A percentile compares a stretch with the other conserved stretches of the same genome.
Evolutionary conservation across 306 rosid genomes (phyloP).

Genomic region (Boehmeria nivea): DNA sequence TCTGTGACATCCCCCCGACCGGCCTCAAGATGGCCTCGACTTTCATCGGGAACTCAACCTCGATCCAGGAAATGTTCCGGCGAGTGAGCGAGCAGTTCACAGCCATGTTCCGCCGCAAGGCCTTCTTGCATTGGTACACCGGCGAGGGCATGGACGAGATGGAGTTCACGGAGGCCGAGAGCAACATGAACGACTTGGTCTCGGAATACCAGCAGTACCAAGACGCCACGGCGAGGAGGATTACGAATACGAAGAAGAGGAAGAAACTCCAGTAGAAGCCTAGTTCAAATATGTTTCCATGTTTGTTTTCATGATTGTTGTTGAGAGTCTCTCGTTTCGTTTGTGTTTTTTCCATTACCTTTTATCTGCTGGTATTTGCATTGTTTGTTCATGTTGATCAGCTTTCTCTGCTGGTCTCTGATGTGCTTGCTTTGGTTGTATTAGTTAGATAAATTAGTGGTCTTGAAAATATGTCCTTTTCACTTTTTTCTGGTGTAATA

Average conservation of each 20-base stretch:
- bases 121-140: slow-evolving; percentile 66
- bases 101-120: slow-evolving; percentile 74
- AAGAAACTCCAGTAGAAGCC: slow-evolving; percentile 29
- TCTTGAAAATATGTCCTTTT: slow-evolving; percentile 16
- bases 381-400: slow-evolving; percentile 21
- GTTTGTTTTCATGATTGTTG: slow-evolving; percentile 8
- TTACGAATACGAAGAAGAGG: slow-evolving; percentile 53
- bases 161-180: slow-evolving; percentile 59
- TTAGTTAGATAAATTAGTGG: slow-evolving; percentile 24
- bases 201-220: slow-evolving; percentile 68
- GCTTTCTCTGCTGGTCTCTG: slow-evolving; percentile 5
- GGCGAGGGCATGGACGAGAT: slow-evolving; percentile 66
- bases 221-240: slow-evolving; percentile 61
- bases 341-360: slow-evolving; percentile 34
- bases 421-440: slow-evolving; percentile 15
- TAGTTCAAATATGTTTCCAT: slow-evolving; percentile 10
- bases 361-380: slow-evolving; percentile 38
- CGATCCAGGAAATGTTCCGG: slow-evolving; percentile 66
- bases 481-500: slow-evolving; percentile 2
- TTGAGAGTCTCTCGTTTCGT: too few species aligned
- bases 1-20: slow-evolving; percentile 63
- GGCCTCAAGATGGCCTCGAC: slow-evolving; percentile 66
- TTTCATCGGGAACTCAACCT: slow-evolving; percentile 62
- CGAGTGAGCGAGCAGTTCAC: slow-evolving; percentile 75
- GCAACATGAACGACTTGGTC: slow-evolving; percentile 62